Evolutionary conservation across 2,329 filamentous ascomycete genomes (phyloP), one percentile per base, ranked within the genome.

Genomic region (Drechslerella stenobrocha): DNA sequence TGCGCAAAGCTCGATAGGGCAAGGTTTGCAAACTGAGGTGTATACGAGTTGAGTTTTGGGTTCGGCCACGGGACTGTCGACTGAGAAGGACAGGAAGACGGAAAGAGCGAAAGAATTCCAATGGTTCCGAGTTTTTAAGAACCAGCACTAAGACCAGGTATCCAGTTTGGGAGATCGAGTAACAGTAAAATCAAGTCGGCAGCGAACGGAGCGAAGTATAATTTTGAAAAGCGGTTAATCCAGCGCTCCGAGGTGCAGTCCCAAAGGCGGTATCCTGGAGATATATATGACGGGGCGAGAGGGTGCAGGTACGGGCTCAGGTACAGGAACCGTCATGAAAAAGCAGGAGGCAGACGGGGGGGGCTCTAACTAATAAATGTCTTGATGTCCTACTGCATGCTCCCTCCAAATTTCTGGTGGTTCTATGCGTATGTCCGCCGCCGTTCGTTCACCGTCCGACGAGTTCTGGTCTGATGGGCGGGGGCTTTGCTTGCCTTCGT

Each of bases 351-450:
- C 47, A 56, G 63, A 56, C 52, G 55, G 63, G 61, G 63, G 55
- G 23, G 56, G 60, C 60, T 67, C 59, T 35, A 60, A 55, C 60
- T 67, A 67, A 60, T 67, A 67, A 67, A 66, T 52, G 50, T 55
- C 63, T 67, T 58, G 60, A 66, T 66, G 42, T 59, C 48, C 44
- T n/a, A 37, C 26, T 48, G 24, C 53, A 40, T 56, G 35, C 47
- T 46, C 55, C 44, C n/a, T n/a, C n/a, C 55, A 52, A 34, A 32
- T 66, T 67, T 67, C 63, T 34, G 51, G 57, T 45, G 48, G 50
- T 60, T 67, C 63, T 59, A 3, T 67, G 63, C 63, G 60, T 55
- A 59, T 67, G 48, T 55, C 50, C 48, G 61, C 55, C 44, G 51
- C 55, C 44, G 51, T 56, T 55, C 55, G 26, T 26, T 37, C 55